Evolutionary conservation across 2,329 filamentous ascomycete genomes (phyloP), one percentile per base, ranked within the genome.

Genomic region (Didymosphaeria variabile): DNA sequence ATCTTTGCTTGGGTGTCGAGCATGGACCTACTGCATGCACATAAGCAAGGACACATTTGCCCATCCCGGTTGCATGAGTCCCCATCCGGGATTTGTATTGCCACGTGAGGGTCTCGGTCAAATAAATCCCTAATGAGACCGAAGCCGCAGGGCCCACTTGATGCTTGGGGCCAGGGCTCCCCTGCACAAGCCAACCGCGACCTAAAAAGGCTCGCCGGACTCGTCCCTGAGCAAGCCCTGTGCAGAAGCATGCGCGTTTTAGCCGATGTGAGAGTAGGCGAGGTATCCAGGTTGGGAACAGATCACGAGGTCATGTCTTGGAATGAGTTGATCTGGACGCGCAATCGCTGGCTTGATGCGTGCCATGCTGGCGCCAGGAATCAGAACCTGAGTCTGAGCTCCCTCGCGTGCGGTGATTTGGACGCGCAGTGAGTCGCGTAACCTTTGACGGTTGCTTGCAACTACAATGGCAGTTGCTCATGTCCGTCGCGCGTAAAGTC

Each of bases 31-130:
- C 58, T 52, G 60, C 31, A 29, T 31, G 38, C 38, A 34, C 13
- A 23, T 55, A 42, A 64, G 42, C 49, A 64, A 60, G 55, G 55
- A 55, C 51, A 51, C 31, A 57, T 54, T 32, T 55, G 34, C 53
- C 56, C 47, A 56, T 57, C 58, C 52, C 45, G 58, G 64, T 63
- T 64, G 42, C 46, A 38, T 2, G 55, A 40, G 57, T 45, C 55
- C 55, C 49, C 59, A 58, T 61, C 58, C 57, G 61, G 67, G 64
- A 55, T 52, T 45, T 59, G 57, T 45, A n/a, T 61, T 55, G 69
- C 74, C 74, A 77, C 75, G 73, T 75, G 74, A 76, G 67, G 40
- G 52, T 42, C 49, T 72, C 73, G 72, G 74, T 62, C 64, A 59
- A 58, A 70, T 64, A 67, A 60, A 57, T 58, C 29, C 46, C 55